These are phyloP conservation scores for Ophiocordyceps sinensis DNA, from an alignment of 2,329 filamentous ascomycete genomes.

Conservation along the genomic window DNA sequence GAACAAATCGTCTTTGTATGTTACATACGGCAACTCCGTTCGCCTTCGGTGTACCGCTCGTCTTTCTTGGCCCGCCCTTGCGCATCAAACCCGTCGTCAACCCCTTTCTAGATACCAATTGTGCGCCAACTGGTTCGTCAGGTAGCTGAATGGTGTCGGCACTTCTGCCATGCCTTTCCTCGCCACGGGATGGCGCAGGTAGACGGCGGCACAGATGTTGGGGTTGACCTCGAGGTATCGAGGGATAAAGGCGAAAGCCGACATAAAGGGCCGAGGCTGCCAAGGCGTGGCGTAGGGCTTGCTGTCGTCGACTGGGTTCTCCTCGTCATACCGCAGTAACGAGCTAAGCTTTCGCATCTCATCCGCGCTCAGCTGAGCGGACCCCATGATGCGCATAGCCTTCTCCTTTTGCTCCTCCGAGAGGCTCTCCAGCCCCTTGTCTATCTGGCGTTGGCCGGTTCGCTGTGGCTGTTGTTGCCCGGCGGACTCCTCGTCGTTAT, in stretches of 20 bases:
- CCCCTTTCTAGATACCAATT: slow-evolving; percentile 86
- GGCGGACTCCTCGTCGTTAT: slow-evolving; percentile 2
- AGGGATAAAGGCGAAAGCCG: slow-evolving; percentile 87
- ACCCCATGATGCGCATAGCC: slow-evolving; percentile 18
- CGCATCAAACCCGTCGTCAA: slow-evolving; percentile 24
- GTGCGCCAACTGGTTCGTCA: slow-evolving; percentile 68
- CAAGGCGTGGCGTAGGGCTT: slow-evolving; percentile 91
- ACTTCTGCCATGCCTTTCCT: slow-evolving; percentile 67
- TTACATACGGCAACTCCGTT: too few species aligned
- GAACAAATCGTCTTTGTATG: too few species aligned
- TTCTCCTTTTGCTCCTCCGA: slow-evolving; percentile 17
- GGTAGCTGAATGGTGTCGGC: slow-evolving; percentile 63
- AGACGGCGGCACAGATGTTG: slow-evolving; percentile 89
- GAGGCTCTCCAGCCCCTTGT: slow-evolving; percentile 19
- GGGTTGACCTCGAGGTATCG: slow-evolving; percentile 96
- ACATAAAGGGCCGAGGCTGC: slow-evolving; percentile 75
- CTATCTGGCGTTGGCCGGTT: slow-evolving; percentile 17
- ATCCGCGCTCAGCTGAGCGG: slow-evolving; percentile 22
- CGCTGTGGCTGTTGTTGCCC: slow-evolving; percentile 9
- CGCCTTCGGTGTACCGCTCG: too few species aligned
- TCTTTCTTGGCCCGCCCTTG: too few species aligned
- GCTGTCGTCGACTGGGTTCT: slow-evolving; percentile 60
- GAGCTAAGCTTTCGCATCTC: slow-evolving; percentile 39
- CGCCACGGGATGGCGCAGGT: slow-evolving; percentile 85
- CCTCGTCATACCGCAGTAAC: slow-evolving; percentile 47